Evolutionary conservation across 768 basidiomycete genomes (phyloP), one percentile per base, ranked within the genome.

Genomic region (Crepidotus variabilis): DNA sequence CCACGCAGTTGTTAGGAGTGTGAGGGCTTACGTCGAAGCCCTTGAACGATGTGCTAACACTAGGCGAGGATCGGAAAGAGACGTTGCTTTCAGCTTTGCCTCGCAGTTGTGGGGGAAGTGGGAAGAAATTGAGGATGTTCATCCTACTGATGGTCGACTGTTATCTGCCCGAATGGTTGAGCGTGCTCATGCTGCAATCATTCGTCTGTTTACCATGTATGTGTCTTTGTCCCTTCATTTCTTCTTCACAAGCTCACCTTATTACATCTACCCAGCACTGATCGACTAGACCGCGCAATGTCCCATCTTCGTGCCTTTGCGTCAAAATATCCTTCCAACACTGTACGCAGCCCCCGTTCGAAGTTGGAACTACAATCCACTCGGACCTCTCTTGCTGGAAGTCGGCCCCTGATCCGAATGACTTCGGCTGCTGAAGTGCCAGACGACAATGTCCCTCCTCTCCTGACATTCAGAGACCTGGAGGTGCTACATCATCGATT

Each of bases 391-490:
- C 81, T 92, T 22, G 64, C 68, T 14, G 84, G 75, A 0, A 64
- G 74, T 1, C 78, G 84, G 13, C 90, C 91, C 2, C 69, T 94
- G 28, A 87, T 96, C 20, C 85, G 90, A 20, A 74, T 92, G 61
- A 83, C 81, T 2, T 79, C 85, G 5, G 68, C 71, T 0, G 69
- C 75, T 2, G 82, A 84, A 16, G 76, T 88, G 2, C 80, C 83
- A 1, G 94, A 97, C 65, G 88, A 92, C 61, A 66, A 79, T 21
- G 86, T 97, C 6, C 90, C 94, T 0, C 94, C 94, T 0, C 67
- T 94, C 39, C 62, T 96, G 20, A 78, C 83, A 11, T 96, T 94
- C 66, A 61, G 72, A 14, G 92, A 96, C 65, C 60, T 96, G n/a
- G 87, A 90, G 60, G 58, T 87, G 5, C 73, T 97, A 51, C 93